Conservation (phyloP, 1,284 basidiomycete species). For the Cutaneotrichosporon curvatum region DNA sequence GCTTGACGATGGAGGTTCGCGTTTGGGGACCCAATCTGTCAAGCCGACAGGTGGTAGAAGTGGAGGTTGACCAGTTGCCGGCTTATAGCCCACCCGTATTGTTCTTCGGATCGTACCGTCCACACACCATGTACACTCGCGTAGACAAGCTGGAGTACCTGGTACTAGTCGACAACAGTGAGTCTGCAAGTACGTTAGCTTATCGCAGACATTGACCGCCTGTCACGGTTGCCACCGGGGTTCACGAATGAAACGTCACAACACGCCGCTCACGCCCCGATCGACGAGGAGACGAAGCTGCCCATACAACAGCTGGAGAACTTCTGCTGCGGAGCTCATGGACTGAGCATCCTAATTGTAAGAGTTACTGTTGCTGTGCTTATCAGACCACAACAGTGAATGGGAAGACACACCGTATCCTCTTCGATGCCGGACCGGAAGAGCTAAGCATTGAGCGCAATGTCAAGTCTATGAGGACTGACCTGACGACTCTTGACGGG, state of each 20-base stretch:
- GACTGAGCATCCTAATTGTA: constrained; percentile 69
- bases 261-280: constrained; percentile 50
- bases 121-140: constrained; percentile 3
- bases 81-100: no score
- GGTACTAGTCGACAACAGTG: constrained; percentile 38
- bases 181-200: not conserved
- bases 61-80: no score
- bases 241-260: constrained; percentile 64
- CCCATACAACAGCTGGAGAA: constrained; percentile 64
- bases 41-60: no score
- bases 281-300: constrained; percentile 55
- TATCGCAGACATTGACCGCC: constrained; percentile 50
- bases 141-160: constrained; percentile 38
- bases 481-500: constrained; percentile 54
- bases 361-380: constrained; percentile 21
- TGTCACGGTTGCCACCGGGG: constrained; percentile 66
- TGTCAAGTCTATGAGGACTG: constrained; percentile 55
- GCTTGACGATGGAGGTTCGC: no score
- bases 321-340: constrained; percentile 76
- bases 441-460: constrained; percentile 63
- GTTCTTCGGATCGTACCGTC: no score
- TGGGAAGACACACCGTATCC: constrained; percentile 51
- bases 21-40: no score
- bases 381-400: constrained; percentile 43
- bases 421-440: constrained; percentile 78